Base-by-base conservation (phyloP, 1,284 basidiomycete species). In the Fistulinella cinereoalba region DNA sequence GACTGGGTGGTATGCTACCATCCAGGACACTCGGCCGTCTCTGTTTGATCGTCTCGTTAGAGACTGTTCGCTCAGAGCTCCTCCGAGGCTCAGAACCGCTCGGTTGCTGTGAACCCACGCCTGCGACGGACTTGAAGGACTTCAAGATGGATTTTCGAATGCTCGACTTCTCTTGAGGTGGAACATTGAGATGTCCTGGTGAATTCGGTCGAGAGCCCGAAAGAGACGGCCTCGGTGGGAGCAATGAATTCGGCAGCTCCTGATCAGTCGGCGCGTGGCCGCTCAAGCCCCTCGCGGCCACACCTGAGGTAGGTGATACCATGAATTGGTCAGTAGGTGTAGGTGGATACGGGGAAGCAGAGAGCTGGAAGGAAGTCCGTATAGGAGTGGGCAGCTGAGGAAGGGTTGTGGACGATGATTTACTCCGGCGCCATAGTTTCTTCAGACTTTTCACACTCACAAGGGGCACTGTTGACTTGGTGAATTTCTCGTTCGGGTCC, bases 341-440 rank as follows among this genome's bases (percentile, higher is more conserved):
- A 16, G 49, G 25, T 3, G 50, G 47, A 6, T 44, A 50, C 21
- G 52, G 44, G 28, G 55, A 45, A 41, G 43, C 37, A 44, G 53
- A 33, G 41, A 44, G 41, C 44, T 52, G 56, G 55, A 57, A 61
- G 16, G 55, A 56, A 36, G 54, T 41, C 25, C 66, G 55, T 19
- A 62, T 62, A 24, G 64, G 64, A 8, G 67, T 62, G 9, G 61
- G 54, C 31, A 59, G 50, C 48, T 62, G 54, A 50, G 55, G 48
- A 40, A 41, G 27, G 42, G 64, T 56, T 7, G 64, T 58, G 4
- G 72, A 66, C 37, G 71, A 70, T 48, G 81, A 80, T 58, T 77
- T 77, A 56, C 80, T 85, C 73, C 77, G 85, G 54, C 84, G 76
- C 87, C 85, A 89, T 22, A 89, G 61, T 51, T 79, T 85, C 63